Base-by-base conservation (phyloP, 129 eudicot genomes). In the Centella asiatica region DNA sequence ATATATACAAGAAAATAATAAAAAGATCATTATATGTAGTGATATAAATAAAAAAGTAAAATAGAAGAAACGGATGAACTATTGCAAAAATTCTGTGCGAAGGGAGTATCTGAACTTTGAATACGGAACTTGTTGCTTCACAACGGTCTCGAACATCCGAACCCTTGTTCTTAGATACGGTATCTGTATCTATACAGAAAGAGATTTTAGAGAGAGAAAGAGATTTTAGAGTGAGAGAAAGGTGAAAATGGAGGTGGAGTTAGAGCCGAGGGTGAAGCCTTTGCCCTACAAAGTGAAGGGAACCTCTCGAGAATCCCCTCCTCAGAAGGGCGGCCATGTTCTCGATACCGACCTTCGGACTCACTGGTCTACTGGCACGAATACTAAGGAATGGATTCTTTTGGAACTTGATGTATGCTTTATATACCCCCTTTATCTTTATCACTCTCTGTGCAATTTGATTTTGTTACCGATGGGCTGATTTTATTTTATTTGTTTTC, bases 311-410 rank as follows among this genome's bases (percentile, higher is more conserved):
- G 97, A 90, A 68, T 83, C 97, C 0, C 74, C 95, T 0, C 57
- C 89, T 20, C 97, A 90, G 76, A 90, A 90, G 75, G 89, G 85
- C 26, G 51, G 80, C 1, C 83, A 90, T 61, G 69, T 90, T 27
- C 87, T 86, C 32, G 97, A 90, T 48, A 69, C 81, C 15, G 97
- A 86, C 82, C 97, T 90, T 67, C 95, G 97, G 40, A 90, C 68
- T 65, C 95, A 90, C 62, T 90, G 97, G 97, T 90, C 95, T 31
- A 83, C 97, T n/a, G 97, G 76, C 32, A 90, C 97, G 39, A 90
- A 90, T 52, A 90, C 97, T 37, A 90, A 90, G 53, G 97, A 90
- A 69, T 90, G 97, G 97, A 86, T 90, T 75, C 61, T 90, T 36
- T 95, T 90, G 44, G 79, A 90, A 64, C 88, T 90, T 65, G 89